Base-by-base conservation (phyloP, 2,329 filamentous ascomycete species). In the Fusarium succisae region DNA sequence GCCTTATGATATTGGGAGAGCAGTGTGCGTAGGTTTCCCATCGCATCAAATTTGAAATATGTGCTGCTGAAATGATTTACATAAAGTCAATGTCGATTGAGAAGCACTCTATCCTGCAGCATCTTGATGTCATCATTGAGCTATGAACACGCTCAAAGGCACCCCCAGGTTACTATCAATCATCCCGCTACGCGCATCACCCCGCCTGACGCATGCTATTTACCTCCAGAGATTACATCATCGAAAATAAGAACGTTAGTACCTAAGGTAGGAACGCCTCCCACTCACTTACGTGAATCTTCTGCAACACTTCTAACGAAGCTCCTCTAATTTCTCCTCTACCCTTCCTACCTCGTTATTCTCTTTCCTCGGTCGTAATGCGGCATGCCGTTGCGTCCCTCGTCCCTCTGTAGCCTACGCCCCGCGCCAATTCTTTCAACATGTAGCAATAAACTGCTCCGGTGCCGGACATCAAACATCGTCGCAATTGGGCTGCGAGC, bases 321-420 rank as follows among this genome's bases (percentile, higher is more conserved):
- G 45, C 24, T 51, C 5, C 24, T 38, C 38, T 41, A n/a, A 28
- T n/a, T 26, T 6, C 35, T 20, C 26, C 13, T 38, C 15, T 37
- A 28, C 18, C 30, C 30, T 26, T 28, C 35, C 20, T 35, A 48
- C 39, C 30, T 35, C 43, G 28, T 18, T 22, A 41, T 22, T n/a
- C 24, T 56, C 18, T 51, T 13, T 47, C 35, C 45, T 62, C 68
- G 41, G 60, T 82, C 84, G 85, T 83, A 83, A 91, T 91, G 89
- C 90, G 89, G 89, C 84, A 92, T 92, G 90, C 87, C 86, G 86
- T 81, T 86, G 82, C 86, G 84, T 78, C 76, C 78, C 74, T 69
- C 68, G 50, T 73, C 70, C 72, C 73, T 79, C 75, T 77, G 75
- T 75, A 73, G 69, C 69, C 69, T 57, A 48, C 59, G 69, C 63